Conservation (phyloP, 176 grass and related monocot species). For the Neostapfia colusana region DNA sequence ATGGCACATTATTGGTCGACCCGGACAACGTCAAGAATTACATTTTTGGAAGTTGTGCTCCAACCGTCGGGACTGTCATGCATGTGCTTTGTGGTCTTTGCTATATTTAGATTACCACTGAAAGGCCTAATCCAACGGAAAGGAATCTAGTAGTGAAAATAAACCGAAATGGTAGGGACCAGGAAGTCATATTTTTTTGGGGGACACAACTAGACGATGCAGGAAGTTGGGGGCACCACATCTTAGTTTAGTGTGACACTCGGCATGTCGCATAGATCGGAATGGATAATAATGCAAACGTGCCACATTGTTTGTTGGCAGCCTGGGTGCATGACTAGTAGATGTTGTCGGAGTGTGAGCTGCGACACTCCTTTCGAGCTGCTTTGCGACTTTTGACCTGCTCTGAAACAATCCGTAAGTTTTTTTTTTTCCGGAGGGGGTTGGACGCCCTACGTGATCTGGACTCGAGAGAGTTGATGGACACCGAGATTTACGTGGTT, state of each 20-base stretch:
- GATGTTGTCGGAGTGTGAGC: no score
- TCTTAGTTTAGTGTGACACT: neutral
- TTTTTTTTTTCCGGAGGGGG: no score
- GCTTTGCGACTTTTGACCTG: no score
- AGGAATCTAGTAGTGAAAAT: neutral
- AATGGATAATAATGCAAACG: conserved; percentile 21
- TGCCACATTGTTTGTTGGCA: neutral
- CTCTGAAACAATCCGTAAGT: no score
- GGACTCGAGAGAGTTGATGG: no score
- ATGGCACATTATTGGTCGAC: neutral
- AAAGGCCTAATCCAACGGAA: neutral
- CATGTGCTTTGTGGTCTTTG: neutral
- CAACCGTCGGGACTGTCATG: neutral
- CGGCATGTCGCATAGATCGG: conserved; percentile 12
- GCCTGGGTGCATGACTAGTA: neutral
- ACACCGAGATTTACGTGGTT: no score
- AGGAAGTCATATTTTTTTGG: neutral
- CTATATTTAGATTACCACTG: neutral
- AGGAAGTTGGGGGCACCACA: neutral
- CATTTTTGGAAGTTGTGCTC: conserved; percentile 24
- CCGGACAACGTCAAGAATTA: conserved; percentile 13
- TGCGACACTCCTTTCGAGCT: no score
- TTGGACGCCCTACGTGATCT: no score
- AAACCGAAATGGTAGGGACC: neutral
- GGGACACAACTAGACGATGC: neutral